These are phyloP conservation scores for Hirsutella minnesotensis DNA, from an alignment of 2,329 filamentous ascomycete genomes.

Conservation along the genomic window DNA sequence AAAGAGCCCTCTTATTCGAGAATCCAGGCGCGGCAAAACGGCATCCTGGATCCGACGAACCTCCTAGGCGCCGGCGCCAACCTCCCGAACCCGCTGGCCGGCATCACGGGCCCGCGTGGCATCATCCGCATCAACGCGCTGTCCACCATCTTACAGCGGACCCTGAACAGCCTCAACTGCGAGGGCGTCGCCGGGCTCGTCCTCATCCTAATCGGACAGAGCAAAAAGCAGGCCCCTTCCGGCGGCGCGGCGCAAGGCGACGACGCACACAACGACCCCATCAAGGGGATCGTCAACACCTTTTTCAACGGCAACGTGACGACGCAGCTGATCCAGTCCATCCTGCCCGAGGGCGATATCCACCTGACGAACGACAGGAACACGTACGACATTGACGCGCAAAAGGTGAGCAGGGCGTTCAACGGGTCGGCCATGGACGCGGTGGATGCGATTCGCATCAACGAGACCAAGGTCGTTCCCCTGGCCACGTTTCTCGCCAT, in stretches of 20 bases:
- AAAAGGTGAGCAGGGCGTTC: constrained; percentile 9
- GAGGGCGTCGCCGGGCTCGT: constrained; percentile 20
- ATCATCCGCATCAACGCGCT: constrained; percentile 15
- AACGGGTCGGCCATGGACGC: constrained; percentile 7
- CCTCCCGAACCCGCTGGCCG: constrained; percentile 3
- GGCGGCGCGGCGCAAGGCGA: not conserved
- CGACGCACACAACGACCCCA: constrained; percentile 3
- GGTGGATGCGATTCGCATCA: not conserved
- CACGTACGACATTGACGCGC: constrained; percentile 15
- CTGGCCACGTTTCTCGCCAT: constrained; percentile 1
- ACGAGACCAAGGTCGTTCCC: not conserved
- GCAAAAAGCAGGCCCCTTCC: constrained; percentile 11
- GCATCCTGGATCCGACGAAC: constrained; percentile 16
- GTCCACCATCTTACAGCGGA: constrained; percentile 16
- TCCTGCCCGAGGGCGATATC: constrained; percentile 10
- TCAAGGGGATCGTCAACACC: not conserved
- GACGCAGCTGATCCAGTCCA: not conserved
- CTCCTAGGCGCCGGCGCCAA: constrained; percentile 17
- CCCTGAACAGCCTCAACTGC: constrained; percentile 17
- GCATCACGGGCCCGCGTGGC: not conserved
- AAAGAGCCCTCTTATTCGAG: not conserved
- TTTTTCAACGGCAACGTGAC: not conserved
- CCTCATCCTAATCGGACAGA: constrained; percentile 14
- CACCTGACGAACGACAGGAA: constrained; percentile 14
- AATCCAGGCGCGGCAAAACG: constrained; percentile 8